These are phyloP conservation scores for Coemansia sp. DNA, from an alignment of 192 early-diverging fungal species.

Conservation along the genomic window DNA sequence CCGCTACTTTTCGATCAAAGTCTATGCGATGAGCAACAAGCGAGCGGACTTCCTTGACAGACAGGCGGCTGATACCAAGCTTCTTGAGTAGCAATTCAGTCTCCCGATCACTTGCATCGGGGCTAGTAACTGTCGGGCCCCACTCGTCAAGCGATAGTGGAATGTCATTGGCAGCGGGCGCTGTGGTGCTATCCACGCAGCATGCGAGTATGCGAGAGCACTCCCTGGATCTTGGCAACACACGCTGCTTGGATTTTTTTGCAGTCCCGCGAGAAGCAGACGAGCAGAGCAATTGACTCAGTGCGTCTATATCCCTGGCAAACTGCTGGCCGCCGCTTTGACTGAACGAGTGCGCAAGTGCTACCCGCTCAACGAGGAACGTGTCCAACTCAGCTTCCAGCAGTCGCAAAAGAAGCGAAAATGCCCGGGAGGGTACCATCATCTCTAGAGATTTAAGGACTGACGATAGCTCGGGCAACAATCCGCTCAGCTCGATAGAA, in stretches of 20 bases:
- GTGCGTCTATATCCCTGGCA: conserved; percentile 22
- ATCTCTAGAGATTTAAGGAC: conserved; percentile 9
- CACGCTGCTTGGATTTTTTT: not conserved
- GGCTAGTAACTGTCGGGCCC: conserved; percentile 18
- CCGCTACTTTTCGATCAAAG: not conserved
- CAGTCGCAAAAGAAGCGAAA: conserved; percentile 18
- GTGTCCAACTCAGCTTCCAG: conserved; percentile 35
- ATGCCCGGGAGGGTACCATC: conserved; percentile 28
- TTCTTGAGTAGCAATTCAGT: conserved; percentile 26
- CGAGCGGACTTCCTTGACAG: conserved; percentile 26
- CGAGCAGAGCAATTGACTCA: conserved; percentile 18
- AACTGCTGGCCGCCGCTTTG: conserved; percentile 29
- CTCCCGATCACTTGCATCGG: conserved; percentile 19
- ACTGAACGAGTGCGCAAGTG: conserved; percentile 36
- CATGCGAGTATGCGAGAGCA: conserved; percentile 27
- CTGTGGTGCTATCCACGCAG: conserved; percentile 6
- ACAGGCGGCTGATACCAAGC: conserved; percentile 29
- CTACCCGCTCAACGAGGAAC: conserved; percentile 39
- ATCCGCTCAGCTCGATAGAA: conserved; percentile 23
- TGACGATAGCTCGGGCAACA: conserved; percentile 26
- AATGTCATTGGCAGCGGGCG: conserved; percentile 7
- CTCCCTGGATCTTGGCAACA: conserved; percentile 20
- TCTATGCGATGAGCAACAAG: conserved; percentile 31
- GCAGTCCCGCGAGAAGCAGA: conserved; percentile 1
- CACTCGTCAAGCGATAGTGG: conserved; percentile 33